A percentile compares a stretch with the other conserved stretches of the same genome.
phyloP scores from a whole-genome alignment of 2,329 filamentous ascomycete species.

The Pyrenochaeta sp. region DNA sequence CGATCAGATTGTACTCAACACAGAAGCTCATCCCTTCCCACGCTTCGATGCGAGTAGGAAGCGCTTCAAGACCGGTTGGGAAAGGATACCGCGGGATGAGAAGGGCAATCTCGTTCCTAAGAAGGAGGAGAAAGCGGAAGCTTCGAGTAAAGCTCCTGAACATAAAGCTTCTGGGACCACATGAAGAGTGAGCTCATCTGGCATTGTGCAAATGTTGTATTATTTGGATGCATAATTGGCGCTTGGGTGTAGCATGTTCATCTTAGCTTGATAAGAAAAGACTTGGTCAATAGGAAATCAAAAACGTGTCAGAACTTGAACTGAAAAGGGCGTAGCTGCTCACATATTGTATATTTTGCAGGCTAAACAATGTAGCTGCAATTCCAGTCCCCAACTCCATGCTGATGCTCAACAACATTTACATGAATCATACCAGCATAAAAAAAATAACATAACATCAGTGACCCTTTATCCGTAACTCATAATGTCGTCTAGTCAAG shows the following conservation, averaged over 20 bases:
- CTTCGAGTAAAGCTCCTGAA: neutral
- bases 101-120: slow-evolving; percentile 38
- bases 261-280: neutral
- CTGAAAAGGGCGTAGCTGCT: no score
- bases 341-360: no score
- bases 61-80: slow-evolving; percentile 83
- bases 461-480: neutral
- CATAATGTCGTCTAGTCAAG: no score
- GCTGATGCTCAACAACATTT: neutral
- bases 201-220: neutral
- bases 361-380: no score
- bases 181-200: neutral
- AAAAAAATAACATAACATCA: neutral
- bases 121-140: slow-evolving; percentile 9
- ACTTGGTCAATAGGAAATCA: no score
- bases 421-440: neutral
- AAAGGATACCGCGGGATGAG: slow-evolving; percentile 67
- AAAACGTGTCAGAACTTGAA: no score
- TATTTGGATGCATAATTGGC: neutral
- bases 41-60: slow-evolving; percentile 79
- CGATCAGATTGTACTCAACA: slow-evolving; percentile 91
- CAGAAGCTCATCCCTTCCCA: slow-evolving; percentile 91
- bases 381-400: neutral
- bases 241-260: neutral
- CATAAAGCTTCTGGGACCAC: neutral